Percentiles rank a stretch among this genome's conserved stretches.
Conservation (phyloP, 2,329 filamentous ascomycete species). For the Mycocentrospora acerina region DNA sequence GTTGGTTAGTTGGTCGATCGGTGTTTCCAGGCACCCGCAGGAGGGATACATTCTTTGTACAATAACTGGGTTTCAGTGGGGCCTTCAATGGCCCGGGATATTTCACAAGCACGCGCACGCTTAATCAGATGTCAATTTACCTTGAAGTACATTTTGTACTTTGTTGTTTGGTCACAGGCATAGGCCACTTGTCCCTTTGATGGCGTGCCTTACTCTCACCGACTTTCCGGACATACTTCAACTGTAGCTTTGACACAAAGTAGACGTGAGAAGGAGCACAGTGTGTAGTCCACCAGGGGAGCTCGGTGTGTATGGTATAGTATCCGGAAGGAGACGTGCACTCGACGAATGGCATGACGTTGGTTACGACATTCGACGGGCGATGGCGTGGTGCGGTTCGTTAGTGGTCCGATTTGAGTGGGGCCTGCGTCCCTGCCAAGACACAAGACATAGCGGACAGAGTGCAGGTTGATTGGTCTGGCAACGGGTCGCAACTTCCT, state of each 20-base stretch:
- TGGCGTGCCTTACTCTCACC: too few relatives aligned
- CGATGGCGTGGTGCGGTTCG: slow-evolving; percentile 21
- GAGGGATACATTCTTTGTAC: too few relatives aligned
- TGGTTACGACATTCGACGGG: slow-evolving; percentile 11
- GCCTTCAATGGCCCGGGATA: not conserved
- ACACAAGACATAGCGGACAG: slow-evolving; percentile 16
- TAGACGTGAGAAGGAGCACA: too few relatives aligned
- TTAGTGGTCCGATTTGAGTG: slow-evolving; percentile 27
- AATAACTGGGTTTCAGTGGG: too few relatives aligned
- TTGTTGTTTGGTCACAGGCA: not conserved
- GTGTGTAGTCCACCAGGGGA: too few relatives aligned
- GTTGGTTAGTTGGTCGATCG: too few relatives aligned
- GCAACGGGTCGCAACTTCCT: slow-evolving; percentile 14
- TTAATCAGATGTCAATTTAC: not conserved
- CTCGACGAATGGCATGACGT: slow-evolving; percentile 22
- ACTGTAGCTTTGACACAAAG: too few relatives aligned
- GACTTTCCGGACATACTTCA: too few relatives aligned
- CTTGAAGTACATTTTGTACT: not conserved
- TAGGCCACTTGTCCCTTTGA: too few relatives aligned
- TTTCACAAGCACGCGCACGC: slow-evolving; percentile 5
- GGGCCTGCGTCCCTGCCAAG: slow-evolving; percentile 26
- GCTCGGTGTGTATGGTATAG: too few relatives aligned
- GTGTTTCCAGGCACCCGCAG: too few relatives aligned
- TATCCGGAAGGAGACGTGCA: slow-evolving; percentile 6
- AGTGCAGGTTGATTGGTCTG: slow-evolving; percentile 19